These are phyloP conservation scores for Porcisia hertigi DNA, from an alignment of 208 protist species.

Conservation along the genomic window DNA sequence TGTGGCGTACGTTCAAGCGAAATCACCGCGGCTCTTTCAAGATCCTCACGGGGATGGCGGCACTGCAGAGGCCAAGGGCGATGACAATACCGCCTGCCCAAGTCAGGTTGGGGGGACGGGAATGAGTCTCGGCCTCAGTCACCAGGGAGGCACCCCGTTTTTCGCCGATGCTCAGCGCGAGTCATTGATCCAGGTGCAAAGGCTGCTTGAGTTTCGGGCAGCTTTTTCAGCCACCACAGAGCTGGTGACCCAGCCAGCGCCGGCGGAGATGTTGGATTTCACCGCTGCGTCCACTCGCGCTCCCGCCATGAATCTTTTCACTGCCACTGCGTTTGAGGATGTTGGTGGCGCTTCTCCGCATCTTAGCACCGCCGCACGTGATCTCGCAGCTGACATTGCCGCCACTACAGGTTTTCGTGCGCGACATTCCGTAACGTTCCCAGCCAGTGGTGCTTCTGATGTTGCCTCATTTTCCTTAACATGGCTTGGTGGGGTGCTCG, in stretches of 20 bases:
- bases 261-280: background rate
- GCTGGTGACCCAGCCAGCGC: background rate
- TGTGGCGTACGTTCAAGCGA: background rate
- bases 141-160: background rate
- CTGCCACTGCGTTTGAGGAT: background rate
- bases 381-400: conserved; percentile 25
- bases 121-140: background rate
- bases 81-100: background rate
- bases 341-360: background rate
- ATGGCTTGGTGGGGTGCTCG: conserved; percentile 23
- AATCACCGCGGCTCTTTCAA: background rate
- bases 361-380: conserved; percentile 21
- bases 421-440: background rate
- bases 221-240: background rate
- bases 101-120: background rate
- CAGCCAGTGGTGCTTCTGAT: background rate
- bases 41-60: background rate
- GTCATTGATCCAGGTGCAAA: background rate
- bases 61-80: no score
- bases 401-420: conserved; percentile 11
- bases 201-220: conserved; percentile 8
- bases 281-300: background rate
- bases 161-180: background rate
- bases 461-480: background rate
- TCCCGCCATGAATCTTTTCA: background rate